These are phyloP conservation scores for Rhodotorula graminis DNA, from an alignment of 768 basidiomycete species.

Conservation along the genomic window DNA sequence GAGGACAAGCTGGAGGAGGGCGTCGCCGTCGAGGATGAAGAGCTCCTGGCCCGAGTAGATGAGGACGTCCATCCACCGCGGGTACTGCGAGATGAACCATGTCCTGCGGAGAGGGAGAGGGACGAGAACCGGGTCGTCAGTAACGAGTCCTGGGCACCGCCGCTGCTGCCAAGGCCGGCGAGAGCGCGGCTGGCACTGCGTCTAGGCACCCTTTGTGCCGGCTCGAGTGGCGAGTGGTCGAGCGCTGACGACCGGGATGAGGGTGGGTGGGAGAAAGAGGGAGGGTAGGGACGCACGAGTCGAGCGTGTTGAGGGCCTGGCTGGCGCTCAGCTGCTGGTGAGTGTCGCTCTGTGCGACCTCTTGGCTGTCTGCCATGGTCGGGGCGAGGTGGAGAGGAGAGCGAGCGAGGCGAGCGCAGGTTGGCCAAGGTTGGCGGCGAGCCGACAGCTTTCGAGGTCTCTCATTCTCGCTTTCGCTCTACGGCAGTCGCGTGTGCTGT, in stretches of 20 bases:
- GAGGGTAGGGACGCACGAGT: conserved; percentile 22
- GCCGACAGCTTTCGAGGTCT: too few relatives aligned
- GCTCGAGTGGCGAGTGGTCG: too few relatives aligned
- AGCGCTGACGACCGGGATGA: neutral
- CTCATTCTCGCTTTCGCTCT: too few relatives aligned
- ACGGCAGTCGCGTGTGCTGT: too few relatives aligned
- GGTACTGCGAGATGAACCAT: conserved; percentile 27
- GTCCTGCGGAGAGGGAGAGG: conserved; percentile 1
- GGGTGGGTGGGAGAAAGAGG: neutral
- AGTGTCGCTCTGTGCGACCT: neutral
- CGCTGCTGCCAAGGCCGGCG: too few relatives aligned
- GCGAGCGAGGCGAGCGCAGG: too few relatives aligned
- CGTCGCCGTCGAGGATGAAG: conserved; percentile 67
- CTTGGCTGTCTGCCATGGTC: neutral
- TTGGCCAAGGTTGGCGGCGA: too few relatives aligned
- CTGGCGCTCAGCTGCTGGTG: conserved; percentile 2
- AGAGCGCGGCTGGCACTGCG: too few relatives aligned
- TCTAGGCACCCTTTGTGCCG: too few relatives aligned
- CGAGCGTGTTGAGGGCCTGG: conserved; percentile 21
- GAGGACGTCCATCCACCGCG: conserved; percentile 64
- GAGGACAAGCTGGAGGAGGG: conserved; percentile 58
- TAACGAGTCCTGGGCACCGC: too few relatives aligned
- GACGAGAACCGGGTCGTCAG: too few relatives aligned
- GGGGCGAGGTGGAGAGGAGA: too few relatives aligned
- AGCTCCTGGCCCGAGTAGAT: conserved; percentile 66